A percentile compares a stretch with the other conserved stretches of the same genome.
These are phyloP conservation scores for Theileria sp. DNA, from an alignment of 169 alveolate species.

Conservation along the genomic window DNA sequence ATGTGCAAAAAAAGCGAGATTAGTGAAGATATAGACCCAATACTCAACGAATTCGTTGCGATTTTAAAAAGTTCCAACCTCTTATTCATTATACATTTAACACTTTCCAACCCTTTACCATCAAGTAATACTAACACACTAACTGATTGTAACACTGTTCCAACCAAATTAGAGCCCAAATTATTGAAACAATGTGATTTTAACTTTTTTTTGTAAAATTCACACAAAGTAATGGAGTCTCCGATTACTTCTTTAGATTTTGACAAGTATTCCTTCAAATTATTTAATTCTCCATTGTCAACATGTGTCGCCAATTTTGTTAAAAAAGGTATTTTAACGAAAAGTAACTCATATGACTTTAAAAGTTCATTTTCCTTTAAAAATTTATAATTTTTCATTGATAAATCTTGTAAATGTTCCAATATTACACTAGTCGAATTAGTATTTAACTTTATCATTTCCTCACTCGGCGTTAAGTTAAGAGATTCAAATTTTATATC, in stretches of 20 bases:
- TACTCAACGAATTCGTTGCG: not conserved
- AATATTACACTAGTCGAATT: not conserved
- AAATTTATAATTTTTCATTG: constrained; percentile 47
- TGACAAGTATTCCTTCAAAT: not conserved
- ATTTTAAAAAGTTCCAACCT: constrained; percentile 7
- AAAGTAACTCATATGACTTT: constrained; percentile 41
- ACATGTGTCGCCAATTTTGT: constrained; percentile 10
- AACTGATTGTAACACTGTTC: constrained; percentile 32
- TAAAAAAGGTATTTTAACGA: constrained; percentile 25
- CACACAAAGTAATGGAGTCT: constrained; percentile 9
- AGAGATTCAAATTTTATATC: not conserved
- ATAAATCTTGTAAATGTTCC: not conserved
- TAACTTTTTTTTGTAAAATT: constrained; percentile 35
- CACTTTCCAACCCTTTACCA: constrained; percentile 14
- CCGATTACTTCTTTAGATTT: not conserved
- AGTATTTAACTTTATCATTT: not conserved
- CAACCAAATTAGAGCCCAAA: constrained; percentile 31
- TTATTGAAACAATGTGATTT: constrained; percentile 29
- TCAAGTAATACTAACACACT: constrained; percentile 1
- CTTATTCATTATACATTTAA: not conserved
- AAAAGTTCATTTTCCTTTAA: constrained; percentile 38
- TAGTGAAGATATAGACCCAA: not conserved
- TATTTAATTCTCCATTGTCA: constrained; percentile 1
- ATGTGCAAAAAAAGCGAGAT: not conserved
- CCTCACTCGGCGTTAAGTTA: not conserved